phyloP scores from a whole-genome alignment of 805 yeast species.

The Saturnispora besseyi region DNA sequence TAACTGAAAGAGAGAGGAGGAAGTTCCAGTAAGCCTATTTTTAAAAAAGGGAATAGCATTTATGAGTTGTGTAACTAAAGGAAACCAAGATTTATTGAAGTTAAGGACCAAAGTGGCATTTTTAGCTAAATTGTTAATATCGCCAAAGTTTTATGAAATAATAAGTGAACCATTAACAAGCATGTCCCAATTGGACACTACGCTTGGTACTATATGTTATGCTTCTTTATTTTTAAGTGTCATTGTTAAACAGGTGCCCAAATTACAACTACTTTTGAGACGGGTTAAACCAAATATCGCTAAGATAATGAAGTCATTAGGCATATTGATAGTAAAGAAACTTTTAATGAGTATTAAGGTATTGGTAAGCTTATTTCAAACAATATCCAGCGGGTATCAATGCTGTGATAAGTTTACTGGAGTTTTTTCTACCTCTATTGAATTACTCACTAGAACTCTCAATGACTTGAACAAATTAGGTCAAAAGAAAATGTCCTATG shows the following conservation, averaged over 20 bases:
- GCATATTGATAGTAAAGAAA: not conserved
- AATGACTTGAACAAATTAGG: not conserved
- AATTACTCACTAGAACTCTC: not conserved
- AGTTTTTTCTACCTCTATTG: not conserved
- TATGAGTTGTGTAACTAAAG: not conserved
- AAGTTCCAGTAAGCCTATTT: too few species aligned
- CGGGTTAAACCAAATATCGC: not conserved
- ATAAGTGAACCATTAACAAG: slow-evolving; percentile 21
- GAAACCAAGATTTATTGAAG: not conserved
- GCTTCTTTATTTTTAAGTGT: slow-evolving; percentile 21
- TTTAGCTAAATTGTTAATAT: slow-evolving; percentile 15
- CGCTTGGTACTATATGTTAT: slow-evolving; percentile 29
- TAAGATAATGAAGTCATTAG: not conserved
- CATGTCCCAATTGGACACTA: slow-evolving; percentile 23
- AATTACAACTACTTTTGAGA: not conserved
- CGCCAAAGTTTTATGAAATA: slow-evolving; percentile 23
- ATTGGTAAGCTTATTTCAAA: not conserved
- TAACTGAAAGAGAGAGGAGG: too few species aligned
- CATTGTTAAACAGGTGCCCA: slow-evolving; percentile 6
- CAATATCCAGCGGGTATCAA: not conserved
- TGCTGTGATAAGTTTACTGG: not conserved
- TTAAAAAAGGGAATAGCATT: too few species aligned
- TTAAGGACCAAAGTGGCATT: slow-evolving; percentile 8
- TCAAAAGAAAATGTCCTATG: not conserved
- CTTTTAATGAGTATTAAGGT: not conserved